Percentiles rank a stretch among this genome's conserved stretches.
phyloP scores from a whole-genome alignment of 306 rosid genomes.

The Prinsepia uniflora region DNA sequence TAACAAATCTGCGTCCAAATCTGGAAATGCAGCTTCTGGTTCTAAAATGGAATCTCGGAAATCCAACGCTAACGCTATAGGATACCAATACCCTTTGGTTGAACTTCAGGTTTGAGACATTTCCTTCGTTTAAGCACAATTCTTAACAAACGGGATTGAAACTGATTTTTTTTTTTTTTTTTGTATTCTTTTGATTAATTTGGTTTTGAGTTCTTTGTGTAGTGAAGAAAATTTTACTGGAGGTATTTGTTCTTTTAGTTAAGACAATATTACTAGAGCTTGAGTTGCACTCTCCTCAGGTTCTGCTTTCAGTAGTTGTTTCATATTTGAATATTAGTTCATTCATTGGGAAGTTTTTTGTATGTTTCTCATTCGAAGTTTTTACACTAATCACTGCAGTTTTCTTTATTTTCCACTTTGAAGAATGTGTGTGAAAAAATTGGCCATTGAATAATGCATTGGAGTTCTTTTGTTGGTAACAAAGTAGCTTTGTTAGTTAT shows the following conservation, averaged over 20 bases:
- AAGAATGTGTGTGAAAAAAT: not conserved
- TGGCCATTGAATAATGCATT: constrained; percentile 5
- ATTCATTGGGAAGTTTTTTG: not conserved
- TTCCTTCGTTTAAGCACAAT: not conserved
- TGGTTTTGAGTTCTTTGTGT: not conserved
- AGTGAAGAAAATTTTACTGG: not conserved
- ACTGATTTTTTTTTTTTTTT: not conserved
- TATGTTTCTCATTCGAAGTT: not conserved
- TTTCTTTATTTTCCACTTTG: not conserved
- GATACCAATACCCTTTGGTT: constrained; percentile 55
- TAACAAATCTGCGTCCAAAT: constrained; percentile 40
- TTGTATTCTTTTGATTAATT: not conserved
- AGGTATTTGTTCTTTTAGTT: not conserved
- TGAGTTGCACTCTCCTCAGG: not conserved
- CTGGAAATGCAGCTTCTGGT: constrained; percentile 42
- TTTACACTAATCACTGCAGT: too few species aligned
- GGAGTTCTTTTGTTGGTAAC: not conserved
- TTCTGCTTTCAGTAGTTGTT: not conserved
- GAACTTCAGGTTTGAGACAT: constrained; percentile 51
- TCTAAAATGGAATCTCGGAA: constrained; percentile 32
- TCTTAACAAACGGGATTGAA: not conserved
- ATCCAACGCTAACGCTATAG: constrained; percentile 41
- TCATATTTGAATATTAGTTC: not conserved
- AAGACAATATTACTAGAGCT: not conserved
- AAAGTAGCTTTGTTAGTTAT: not conserved